Percentiles rank a stretch among this genome's conserved stretches.
phyloP scores from a whole-genome alignment of 768 basidiomycete species.

The Coprinellus aureogranulatus region DNA sequence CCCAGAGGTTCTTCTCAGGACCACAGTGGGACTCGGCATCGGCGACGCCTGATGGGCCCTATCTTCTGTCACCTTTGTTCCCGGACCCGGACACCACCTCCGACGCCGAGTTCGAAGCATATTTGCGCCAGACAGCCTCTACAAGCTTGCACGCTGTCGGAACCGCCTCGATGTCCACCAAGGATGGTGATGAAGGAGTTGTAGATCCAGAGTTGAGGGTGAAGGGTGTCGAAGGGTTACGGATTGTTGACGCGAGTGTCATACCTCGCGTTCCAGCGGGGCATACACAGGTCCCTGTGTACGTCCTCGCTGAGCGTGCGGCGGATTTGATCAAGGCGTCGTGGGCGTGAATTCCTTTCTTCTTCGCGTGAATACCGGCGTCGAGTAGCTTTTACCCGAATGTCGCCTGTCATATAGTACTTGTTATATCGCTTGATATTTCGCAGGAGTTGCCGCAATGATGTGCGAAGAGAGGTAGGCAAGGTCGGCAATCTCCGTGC shows the following conservation, averaged over 20 bases:
- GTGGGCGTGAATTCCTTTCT: neutral
- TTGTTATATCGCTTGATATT: too few species aligned
- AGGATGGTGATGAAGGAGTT: conserved; percentile 26
- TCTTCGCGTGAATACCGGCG: too few species aligned
- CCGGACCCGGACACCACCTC: conserved; percentile 3
- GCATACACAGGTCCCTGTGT: neutral
- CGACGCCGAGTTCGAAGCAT: conserved; percentile 7
- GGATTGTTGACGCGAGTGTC: conserved; percentile 37
- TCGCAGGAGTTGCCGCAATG: too few species aligned
- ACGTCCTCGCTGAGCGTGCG: neutral
- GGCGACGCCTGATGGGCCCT: too few species aligned
- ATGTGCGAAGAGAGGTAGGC: too few species aligned
- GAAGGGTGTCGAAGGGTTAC: conserved; percentile 31
- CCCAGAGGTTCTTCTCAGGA: conserved; percentile 4
- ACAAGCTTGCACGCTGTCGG: conserved; percentile 31
- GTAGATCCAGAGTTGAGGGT: conserved; percentile 36
- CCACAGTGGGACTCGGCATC: conserved; percentile 8
- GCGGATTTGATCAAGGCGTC: neutral
- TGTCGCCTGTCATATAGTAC: too few species aligned
- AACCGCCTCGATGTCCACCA: conserved; percentile 31
- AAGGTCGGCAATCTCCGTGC: too few species aligned
- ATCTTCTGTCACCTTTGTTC: neutral
- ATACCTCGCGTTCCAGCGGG: conserved; percentile 2
- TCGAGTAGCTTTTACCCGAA: too few species aligned
- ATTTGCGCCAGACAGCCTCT: conserved; percentile 16